Percentiles rank a stretch among this genome's conserved stretches.
Evolutionary conservation across 2,329 filamentous ascomycete genomes (phyloP).

Genomic region (Clarireedia monteithiana): DNA sequence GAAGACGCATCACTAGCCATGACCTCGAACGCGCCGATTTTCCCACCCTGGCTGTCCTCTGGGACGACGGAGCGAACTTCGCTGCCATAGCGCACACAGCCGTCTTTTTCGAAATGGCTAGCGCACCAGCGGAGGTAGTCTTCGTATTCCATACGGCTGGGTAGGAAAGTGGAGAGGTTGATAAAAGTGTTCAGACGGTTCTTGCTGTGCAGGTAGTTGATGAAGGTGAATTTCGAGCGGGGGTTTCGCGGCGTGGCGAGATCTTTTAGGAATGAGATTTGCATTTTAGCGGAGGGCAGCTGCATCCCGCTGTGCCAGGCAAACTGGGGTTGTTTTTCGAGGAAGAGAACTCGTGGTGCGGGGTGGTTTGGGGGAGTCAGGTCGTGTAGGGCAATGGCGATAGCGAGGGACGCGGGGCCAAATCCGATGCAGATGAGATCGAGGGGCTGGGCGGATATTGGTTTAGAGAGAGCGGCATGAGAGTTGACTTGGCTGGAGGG

Average conservation of each 20-base stretch:
- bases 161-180: constrained; percentile 83
- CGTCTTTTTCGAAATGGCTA: constrained; percentile 53
- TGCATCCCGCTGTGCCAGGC: constrained; percentile 96
- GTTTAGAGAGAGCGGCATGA: not conserved
- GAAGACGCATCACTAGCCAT: constrained; percentile 25
- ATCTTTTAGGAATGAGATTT: constrained; percentile 96
- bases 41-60: constrained; percentile 13
- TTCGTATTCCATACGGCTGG: constrained; percentile 81
- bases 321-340: constrained; percentile 79
- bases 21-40: constrained; percentile 28
- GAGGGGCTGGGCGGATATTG: constrained; percentile 50
- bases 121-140: constrained; percentile 95
- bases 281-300: constrained; percentile 88
- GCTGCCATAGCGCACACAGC: constrained; percentile 61
- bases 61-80: constrained; percentile 58
- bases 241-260: constrained; percentile 84
- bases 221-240: constrained; percentile 84
- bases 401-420: constrained; percentile 81
- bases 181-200: constrained; percentile 81
- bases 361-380: constrained; percentile 40
- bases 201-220: constrained; percentile 85
- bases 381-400: constrained; percentile 85
- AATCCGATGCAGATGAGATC: constrained; percentile 91
- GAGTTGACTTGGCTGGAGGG: not conserved
- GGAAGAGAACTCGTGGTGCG: constrained; percentile 68